Evolutionary conservation across 2,329 filamentous ascomycete genomes (phyloP), one percentile per base, ranked within the genome.

Genomic region (Sporothrix phasma): DNA sequence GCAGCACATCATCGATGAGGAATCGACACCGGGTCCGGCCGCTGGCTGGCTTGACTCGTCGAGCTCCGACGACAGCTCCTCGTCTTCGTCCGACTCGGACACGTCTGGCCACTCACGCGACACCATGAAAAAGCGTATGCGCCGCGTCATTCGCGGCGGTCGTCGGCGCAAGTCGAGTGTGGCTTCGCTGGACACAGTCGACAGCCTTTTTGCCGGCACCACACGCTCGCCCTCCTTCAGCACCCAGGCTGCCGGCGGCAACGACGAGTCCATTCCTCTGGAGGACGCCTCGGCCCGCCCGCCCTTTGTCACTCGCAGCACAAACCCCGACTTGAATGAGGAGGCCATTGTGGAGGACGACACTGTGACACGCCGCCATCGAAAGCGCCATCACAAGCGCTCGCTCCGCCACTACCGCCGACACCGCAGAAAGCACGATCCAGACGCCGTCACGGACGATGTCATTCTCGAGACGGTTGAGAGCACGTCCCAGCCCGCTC

Each of bases 1-100:
- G 10, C 92, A 96, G 76, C 88, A 92, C 70, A 88, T 95, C 66
- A 94, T 97, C 67, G 92, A 97, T 69, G 91, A 94, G 70, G 92
- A 96, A 73, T 87, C 90, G 0, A 88, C 90, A 53, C 92, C 92
- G 24, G 92, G 92, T 68, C 87, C 94, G 0, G 82, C 92, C 13
- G 88, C 89, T 19, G 88, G 89, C 37, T 90, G 93, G 76, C 82
- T 96, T 71, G 89, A 94, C 68, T 85, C 86, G 0, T 89, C 87
- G 3, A 68, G 67, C 54, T 68, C 67, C 2, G 67, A 68, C n/a
- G 65, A 67, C 61, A 66, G 66, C 62, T 66, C 68, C 1, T 67
- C 67, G 8, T 80, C 79, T 29, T 84, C 86, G 65, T 84, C 83
- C 0, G 85, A 87, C 69, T 83, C 82, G 10, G 83, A 82, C 39